Base-by-base conservation (phyloP, 2,329 filamentous ascomycete genomes). In the Cladosporium halotolerans region DNA sequence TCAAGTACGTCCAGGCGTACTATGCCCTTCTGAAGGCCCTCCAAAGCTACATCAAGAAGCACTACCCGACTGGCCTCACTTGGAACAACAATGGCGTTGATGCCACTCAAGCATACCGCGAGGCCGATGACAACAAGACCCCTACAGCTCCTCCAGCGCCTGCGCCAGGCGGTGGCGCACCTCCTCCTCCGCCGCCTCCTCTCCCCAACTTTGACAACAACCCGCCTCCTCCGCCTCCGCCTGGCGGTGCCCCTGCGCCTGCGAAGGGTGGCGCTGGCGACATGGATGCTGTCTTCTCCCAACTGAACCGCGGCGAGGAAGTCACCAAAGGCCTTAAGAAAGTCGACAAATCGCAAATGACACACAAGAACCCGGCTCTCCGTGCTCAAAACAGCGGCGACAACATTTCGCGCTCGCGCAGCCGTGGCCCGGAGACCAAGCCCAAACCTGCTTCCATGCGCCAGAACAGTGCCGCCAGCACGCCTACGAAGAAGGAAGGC, bases 311-410 rank as follows among this genome's bases (percentile, higher is more conserved):
- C 68, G 93, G 93, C 54, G 83, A 88, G 56, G 79, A 82, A n/a
- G 88, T 99, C 55, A 99, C 93, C 3, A 84, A 88, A 60, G 85
- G 88, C 32, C 79, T 99, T 34, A 86, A 88, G 61, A 99, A 96
- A 76, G 93, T 99, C 46, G 92, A 96, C 73, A 86, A 85, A 67
- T 93, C 88, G 51, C 80, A 97, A 71, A 96, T 96, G 92, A 99
- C 93, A 56, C 93, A 99, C 74, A 97, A 97, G 77, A 99, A 99
- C 72, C 93, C 93, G 11, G 82, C 84, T 9, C 77, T 99, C 54
- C 85, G 93, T 58, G 81, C 88, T 19, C 78, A 87, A 1, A 77
- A 77, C 54, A 78, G 77, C 55, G 75, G 76, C 39, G 70, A 73
- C 10, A 77, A 78, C 6, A 66, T 74, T 36, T 65, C 66, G 19